Evolutionary conservation across 208 protist genomes (phyloP).

Genomic region (Jaenimonas drosophilae): DNA sequence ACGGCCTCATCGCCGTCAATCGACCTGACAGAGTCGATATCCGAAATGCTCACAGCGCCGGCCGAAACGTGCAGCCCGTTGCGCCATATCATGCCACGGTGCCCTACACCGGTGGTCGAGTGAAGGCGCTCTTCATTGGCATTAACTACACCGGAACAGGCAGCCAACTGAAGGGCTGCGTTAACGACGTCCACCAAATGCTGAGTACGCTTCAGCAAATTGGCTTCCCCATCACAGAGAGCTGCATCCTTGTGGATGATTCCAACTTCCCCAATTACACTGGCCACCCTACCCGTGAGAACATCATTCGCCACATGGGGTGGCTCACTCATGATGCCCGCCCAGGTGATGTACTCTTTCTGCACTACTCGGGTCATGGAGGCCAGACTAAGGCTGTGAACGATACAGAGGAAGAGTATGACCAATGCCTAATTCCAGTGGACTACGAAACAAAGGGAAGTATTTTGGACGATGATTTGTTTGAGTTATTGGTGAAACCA

Average conservation of each 20-base stretch:
- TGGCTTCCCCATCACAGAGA: constrained; percentile 30
- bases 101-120: constrained; percentile 15
- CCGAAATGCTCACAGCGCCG: constrained; percentile 24
- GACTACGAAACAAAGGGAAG: constrained; percentile 44
- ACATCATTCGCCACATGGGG: constrained; percentile 66
- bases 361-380: constrained; percentile 81
- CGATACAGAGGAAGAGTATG: constrained; percentile 56
- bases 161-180: constrained; percentile 49
- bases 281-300: constrained; percentile 32
- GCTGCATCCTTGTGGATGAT: constrained; percentile 66
- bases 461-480: constrained; percentile 74
- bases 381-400: constrained; percentile 27
- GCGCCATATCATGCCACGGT: constrained; percentile 1
- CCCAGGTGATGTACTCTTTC: constrained; percentile 68
- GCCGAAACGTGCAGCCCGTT: constrained; percentile 22
- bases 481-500: constrained; percentile 24
- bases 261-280: constrained; percentile 24
- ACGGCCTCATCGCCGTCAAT: too few relatives aligned
- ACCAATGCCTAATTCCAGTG: constrained; percentile 58
- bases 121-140: constrained; percentile 48
- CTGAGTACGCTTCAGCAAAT: constrained; percentile 48
- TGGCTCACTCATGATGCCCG: constrained; percentile 56
- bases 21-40: constrained; percentile 57
- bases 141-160: constrained; percentile 72
- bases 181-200: constrained; percentile 58